Percentiles rank a stretch among this genome's conserved stretches.
phyloP scores from a whole-genome alignment of 306 rosid species.

The Oemleria cerasiformis region DNA sequence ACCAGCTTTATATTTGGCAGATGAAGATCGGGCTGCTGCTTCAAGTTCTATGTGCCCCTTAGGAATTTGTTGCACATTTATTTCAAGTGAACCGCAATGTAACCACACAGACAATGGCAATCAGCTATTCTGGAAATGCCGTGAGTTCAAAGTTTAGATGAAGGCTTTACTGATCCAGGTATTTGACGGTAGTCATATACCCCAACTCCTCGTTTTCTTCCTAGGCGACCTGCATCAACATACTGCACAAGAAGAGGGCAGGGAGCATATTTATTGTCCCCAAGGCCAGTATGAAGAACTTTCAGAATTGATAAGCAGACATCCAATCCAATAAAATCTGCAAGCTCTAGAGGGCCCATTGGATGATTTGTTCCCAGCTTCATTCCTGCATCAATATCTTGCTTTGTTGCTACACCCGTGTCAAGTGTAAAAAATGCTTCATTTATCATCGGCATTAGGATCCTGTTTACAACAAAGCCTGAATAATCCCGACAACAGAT shows the following conservation, averaged over 20 bases:
- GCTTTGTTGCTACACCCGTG: conserved; percentile 77
- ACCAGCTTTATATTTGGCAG: background rate
- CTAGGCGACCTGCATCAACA: conserved; percentile 79
- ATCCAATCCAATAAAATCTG: conserved; percentile 95
- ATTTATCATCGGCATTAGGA: conserved; percentile 89
- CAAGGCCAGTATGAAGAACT: conserved; percentile 89
- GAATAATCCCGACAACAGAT: conserved; percentile 70
- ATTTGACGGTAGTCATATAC: conserved; percentile 56
- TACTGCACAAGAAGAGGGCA: conserved; percentile 88
- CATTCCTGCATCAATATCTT: conserved; percentile 89
- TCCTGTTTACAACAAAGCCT: conserved; percentile 83
- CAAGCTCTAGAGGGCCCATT: conserved; percentile 95
- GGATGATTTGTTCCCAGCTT: conserved; percentile 94
- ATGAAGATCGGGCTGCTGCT: background rate
- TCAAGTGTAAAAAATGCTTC: conserved; percentile 79
- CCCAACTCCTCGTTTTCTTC: conserved; percentile 87
- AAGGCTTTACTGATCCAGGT: conserved; percentile 27
- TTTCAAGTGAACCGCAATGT: conserved; percentile 1
- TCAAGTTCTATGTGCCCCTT: background rate
- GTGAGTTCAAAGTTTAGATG: conserved; percentile 47
- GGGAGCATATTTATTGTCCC: conserved; percentile 75
- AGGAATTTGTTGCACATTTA: background rate
- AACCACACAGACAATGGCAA: no score
- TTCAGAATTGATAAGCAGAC: conserved; percentile 84
- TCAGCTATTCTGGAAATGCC: background rate